A percentile compares a stretch with the other conserved stretches of the same genome.
Conservation (phyloP, 2,329 filamentous ascomycete species). For the Xylaria sp. region DNA sequence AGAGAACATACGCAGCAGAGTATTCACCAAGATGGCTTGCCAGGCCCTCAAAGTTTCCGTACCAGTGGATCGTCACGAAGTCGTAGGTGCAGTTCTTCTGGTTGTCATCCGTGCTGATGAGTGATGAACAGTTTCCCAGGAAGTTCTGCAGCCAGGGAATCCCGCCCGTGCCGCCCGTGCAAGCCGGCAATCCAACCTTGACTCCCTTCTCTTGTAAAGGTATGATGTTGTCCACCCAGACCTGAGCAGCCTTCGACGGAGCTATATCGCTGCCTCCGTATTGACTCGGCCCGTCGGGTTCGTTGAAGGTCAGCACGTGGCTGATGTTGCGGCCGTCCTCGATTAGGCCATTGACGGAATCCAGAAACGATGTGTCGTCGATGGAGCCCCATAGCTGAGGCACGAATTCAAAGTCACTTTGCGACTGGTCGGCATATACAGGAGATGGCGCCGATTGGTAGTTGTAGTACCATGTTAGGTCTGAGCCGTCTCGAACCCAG, state of each 20-base stretch:
- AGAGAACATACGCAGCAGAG: conserved; percentile 46
- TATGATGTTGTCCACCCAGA: conserved; percentile 75
- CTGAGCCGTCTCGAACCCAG: conserved; percentile 63
- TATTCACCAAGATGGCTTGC: conserved; percentile 70
- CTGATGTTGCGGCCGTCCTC: conserved; percentile 61
- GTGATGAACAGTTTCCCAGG: conserved; percentile 64
- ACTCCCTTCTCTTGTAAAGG: conserved; percentile 69
- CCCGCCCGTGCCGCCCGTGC: conserved; percentile 65
- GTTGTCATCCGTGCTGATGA: conserved; percentile 54
- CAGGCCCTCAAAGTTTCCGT: conserved; percentile 71
- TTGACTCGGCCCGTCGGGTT: conserved; percentile 66
- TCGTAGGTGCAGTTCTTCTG: conserved; percentile 64
- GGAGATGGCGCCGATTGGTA: conserved; percentile 65
- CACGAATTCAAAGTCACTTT: conserved; percentile 72
- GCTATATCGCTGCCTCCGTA: conserved; percentile 68
- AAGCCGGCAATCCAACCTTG: conserved; percentile 72
- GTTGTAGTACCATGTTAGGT: conserved; percentile 87
- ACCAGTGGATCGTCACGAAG: conserved; percentile 71
- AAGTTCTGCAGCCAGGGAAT: conserved; percentile 72
- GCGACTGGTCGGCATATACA: conserved; percentile 53
- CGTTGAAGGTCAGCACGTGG: conserved; percentile 79
- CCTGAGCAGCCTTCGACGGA: conserved; percentile 65
- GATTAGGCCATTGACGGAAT: conserved; percentile 62
- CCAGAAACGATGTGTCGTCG: conserved; percentile 64
- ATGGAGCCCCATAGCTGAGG: conserved; percentile 79